Evolutionary conservation across 1,284 basidiomycete species (phyloP), one percentile per base, ranked within the genome.

Genomic region (Papiliotrema nemorosa): DNA sequence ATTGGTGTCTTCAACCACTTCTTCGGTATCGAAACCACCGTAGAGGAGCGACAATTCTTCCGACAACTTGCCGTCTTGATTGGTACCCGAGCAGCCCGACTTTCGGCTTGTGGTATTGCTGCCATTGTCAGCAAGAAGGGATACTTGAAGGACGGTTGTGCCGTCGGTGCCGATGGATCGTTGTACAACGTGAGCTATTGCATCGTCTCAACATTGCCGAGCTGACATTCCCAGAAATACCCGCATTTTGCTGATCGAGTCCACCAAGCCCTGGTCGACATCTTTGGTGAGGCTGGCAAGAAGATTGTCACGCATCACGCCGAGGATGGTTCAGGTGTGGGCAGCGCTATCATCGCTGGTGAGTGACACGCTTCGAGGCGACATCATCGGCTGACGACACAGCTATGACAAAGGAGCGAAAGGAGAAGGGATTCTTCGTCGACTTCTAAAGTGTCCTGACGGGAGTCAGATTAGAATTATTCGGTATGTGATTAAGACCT

Each of bases 1-100:
- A 90, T 94, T 62, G 93, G 94, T 47, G 90, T 98, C 62, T 97
- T 98, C 78, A 84, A 86, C 18, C 89, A 96, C 78, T 96, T 96
- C 80, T 93, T 91, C 68, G 87, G 88, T 29, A 78, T 96, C 45
- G 91, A 94, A 76, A 96, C 92, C 18, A 96, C 91, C 2, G 79
- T 92, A 31, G 88, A 89, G 10, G 92, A 97, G 75, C 85, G 92
- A 31, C 88, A 92, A 68, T 96, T 96, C 80, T 94, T 97, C 86
- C 84, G 87, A 44, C 85, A 89, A 5, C 83, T 97, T 24, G 88
- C 91, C 13, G 85, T 86, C 64, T 80, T 97, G 33, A 89, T 96
- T 43, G 90, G 90, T n/a, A 81, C 86, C 20, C 84, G 92, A 25
- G 88, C 92, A 0, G 92, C 92, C 10, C 79, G 92, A 31, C 76